These are phyloP conservation scores for Lasiodiplodia sp. DNA, from an alignment of 2,329 filamentous ascomycete genomes.

Conservation along the genomic window DNA sequence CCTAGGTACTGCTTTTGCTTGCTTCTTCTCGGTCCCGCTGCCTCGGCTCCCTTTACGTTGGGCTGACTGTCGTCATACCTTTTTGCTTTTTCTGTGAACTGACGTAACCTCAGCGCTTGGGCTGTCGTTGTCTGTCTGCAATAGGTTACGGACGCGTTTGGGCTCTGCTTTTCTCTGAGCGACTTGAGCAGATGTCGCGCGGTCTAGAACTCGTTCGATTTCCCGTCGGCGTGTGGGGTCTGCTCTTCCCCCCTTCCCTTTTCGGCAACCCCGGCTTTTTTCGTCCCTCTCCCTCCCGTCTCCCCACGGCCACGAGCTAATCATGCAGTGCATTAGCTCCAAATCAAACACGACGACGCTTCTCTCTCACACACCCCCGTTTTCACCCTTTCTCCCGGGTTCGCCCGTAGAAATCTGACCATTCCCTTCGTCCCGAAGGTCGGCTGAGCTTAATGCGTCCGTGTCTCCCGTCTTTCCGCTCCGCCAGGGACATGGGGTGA, in stretches of 20 bases:
- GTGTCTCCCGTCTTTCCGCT: not conserved
- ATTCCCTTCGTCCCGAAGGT: not conserved
- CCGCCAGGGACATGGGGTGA: no score
- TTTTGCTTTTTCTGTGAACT: not conserved
- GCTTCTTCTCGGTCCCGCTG: not conserved
- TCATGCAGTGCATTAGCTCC: not conserved
- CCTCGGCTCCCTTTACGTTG: not conserved
- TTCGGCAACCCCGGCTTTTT: not conserved
- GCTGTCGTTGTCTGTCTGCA: not conserved
- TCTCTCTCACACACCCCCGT: not conserved
- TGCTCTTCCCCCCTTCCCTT: not conserved
- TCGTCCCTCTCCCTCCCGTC: not conserved
- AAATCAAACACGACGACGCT: not conserved
- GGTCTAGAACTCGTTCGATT: not conserved
- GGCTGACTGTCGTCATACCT: not conserved
- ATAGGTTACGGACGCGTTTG: not conserved
- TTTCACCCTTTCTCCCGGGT: not conserved
- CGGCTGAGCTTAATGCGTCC: not conserved
- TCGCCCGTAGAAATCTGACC: not conserved
- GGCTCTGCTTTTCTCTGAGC: not conserved
- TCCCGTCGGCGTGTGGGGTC: not conserved
- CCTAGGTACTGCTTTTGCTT: not conserved
- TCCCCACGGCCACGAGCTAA: not conserved
- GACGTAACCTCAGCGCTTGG: not conserved
- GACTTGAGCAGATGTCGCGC: not conserved